phyloP scores from a whole-genome alignment of 2,329 filamentous ascomycete genomes.

The Cyphellophora europaea region DNA sequence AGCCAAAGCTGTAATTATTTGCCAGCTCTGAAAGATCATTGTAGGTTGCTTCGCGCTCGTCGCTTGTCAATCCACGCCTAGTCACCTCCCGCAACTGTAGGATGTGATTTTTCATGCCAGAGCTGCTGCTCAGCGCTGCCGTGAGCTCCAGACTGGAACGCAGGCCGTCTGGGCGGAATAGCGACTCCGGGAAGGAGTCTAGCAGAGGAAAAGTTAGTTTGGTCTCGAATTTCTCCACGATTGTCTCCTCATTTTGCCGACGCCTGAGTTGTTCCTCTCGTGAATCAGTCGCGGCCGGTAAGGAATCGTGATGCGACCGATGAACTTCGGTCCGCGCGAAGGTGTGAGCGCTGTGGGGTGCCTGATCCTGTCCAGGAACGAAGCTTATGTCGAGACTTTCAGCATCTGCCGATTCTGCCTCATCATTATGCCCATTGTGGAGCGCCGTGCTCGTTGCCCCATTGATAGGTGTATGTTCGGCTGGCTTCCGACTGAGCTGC shows the following conservation, averaged over 20 bases:
- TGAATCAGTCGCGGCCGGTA: slow-evolving; percentile 5
- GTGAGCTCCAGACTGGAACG: slow-evolving; percentile 34
- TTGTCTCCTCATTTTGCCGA: slow-evolving; percentile 14
- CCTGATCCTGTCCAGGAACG: slow-evolving; percentile 17
- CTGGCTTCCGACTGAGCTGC: slow-evolving; percentile 44
- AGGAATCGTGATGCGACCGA: slow-evolving; percentile 4
- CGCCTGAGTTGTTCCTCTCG: slow-evolving; percentile 14
- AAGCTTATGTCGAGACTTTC: slow-evolving; percentile 6
- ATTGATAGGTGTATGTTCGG: background rate
- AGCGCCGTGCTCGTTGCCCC: slow-evolving; percentile 2
- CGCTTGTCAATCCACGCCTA: slow-evolving; percentile 53
- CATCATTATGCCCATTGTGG: slow-evolving; percentile 11
- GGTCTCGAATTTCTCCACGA: slow-evolving; percentile 15
- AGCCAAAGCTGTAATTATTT: slow-evolving; percentile 62
- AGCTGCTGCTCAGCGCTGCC: slow-evolving; percentile 51
- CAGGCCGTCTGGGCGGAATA: slow-evolving; percentile 35
- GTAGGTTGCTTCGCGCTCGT: slow-evolving; percentile 74
- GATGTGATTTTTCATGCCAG: slow-evolving; percentile 60
- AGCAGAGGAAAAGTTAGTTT: slow-evolving; percentile 56
- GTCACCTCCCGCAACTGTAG: slow-evolving; percentile 57
- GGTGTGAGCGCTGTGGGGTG: slow-evolving; percentile 7
- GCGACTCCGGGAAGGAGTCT: slow-evolving; percentile 74
- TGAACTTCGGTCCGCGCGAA: slow-evolving; percentile 16
- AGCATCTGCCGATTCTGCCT: slow-evolving; percentile 8
- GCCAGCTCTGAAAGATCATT: slow-evolving; percentile 75